phyloP scores from a whole-genome alignment of 768 basidiomycete species.

The Amanita subjunquillea region DNA sequence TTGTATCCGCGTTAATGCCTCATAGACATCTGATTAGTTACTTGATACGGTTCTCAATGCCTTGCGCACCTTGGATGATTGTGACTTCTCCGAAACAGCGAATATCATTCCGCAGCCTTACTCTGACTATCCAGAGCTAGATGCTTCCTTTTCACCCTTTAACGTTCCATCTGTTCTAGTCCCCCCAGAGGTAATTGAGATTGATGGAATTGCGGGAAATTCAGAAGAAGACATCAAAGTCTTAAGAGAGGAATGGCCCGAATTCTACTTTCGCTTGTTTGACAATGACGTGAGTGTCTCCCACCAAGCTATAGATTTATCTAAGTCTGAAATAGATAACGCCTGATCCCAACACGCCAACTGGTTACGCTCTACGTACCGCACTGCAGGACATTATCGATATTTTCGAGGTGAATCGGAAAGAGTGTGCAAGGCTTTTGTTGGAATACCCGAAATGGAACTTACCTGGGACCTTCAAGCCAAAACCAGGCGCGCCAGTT shows the following conservation, averaged over 20 bases:
- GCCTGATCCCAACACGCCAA: conserved; percentile 60
- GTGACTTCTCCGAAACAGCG: conserved; percentile 47
- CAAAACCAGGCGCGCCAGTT: conserved; percentile 51
- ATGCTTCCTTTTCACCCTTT: conserved; percentile 35
- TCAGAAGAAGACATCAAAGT: conserved; percentile 61
- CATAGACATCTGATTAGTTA: conserved; percentile 32
- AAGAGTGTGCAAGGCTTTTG: conserved; percentile 83
- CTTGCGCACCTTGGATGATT: conserved; percentile 49
- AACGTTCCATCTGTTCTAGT: conserved; percentile 73
- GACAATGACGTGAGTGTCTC: conserved; percentile 36
- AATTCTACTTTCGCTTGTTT: conserved; percentile 60
- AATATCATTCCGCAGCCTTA: conserved; percentile 62
- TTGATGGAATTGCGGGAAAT: conserved; percentile 61
- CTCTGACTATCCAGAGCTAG: conserved; percentile 32
- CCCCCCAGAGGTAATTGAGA: conserved; percentile 79
- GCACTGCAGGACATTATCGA: conserved; percentile 69
- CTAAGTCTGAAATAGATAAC: conserved; percentile 42
- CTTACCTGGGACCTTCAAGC: conserved; percentile 74
- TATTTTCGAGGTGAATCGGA: conserved; percentile 92
- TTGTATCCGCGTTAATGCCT: neutral
- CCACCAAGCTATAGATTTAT: neutral
- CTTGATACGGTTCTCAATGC: conserved; percentile 64
- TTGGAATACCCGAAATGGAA: conserved; percentile 85
- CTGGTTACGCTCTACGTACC: conserved; percentile 73
- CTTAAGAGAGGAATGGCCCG: conserved; percentile 79